phyloP scores from a whole-genome alignment of 1,284 basidiomycete species.

The Sporisorium graminicola region DNA sequence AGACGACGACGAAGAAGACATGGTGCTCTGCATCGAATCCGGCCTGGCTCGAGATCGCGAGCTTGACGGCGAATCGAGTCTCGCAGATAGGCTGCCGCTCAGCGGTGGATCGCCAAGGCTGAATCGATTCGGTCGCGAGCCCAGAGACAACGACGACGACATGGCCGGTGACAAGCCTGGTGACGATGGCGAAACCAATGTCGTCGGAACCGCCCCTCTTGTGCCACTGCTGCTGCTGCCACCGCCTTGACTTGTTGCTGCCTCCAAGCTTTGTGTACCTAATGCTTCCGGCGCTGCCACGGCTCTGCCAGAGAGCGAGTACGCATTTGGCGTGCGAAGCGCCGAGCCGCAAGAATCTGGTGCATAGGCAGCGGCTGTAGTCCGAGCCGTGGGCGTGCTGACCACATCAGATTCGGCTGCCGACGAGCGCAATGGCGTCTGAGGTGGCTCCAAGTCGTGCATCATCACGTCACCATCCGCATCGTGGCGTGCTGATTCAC shows the following conservation, averaged over 20 bases:
- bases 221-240: slow-evolving; percentile 3
- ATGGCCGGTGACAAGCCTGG: slow-evolving; percentile 16
- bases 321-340: slow-evolving; percentile 33
- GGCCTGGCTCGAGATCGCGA: slow-evolving; percentile 21
- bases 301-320: not conserved
- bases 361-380: slow-evolving; percentile 8
- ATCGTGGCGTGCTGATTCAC: slow-evolving; percentile 7
- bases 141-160: slow-evolving; percentile 31
- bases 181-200: slow-evolving; percentile 18
- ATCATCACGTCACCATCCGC: slow-evolving; percentile 41
- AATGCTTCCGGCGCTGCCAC: not conserved
- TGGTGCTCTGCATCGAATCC: slow-evolving; percentile 43
- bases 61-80: slow-evolving; percentile 3
- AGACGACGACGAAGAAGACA: slow-evolving; percentile 28
- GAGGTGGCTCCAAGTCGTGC: slow-evolving; percentile 35
- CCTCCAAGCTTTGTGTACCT: not conserved
- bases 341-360: slow-evolving; percentile 8
- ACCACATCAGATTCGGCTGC: slow-evolving; percentile 30
- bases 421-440: slow-evolving; percentile 36
- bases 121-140: slow-evolving; percentile 24
- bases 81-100: slow-evolving; percentile 19
- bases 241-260: not conserved
- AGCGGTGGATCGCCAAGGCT: slow-evolving; percentile 25
- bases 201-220: slow-evolving; percentile 1
- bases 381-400: slow-evolving; percentile 41